Percentiles rank a stretch among this genome's conserved stretches.
Evolutionary conservation across 129 eudicot species (phyloP).

Genomic region (Tagetes erecta): DNA sequence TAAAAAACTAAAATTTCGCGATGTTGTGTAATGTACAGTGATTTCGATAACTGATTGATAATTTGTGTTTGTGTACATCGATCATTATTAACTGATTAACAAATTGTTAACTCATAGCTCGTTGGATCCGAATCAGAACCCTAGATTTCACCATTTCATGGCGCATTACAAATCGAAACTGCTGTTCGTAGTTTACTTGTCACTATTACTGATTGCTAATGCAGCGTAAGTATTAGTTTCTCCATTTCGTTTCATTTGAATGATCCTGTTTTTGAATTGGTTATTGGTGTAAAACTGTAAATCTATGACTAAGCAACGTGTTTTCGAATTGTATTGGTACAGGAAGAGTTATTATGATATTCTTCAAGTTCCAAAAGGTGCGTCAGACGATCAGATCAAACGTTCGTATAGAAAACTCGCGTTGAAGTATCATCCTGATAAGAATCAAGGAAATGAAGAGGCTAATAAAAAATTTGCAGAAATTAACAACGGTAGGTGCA

Average conservation of each 20-base stretch:
- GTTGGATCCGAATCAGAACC: conserved; percentile 6
- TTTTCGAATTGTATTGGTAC: not conserved
- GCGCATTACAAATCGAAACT: conserved; percentile 57
- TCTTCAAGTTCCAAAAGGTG: conserved; percentile 78
- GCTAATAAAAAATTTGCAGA: conserved; percentile 90
- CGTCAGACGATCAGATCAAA: conserved; percentile 86
- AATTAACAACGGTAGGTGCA: conserved; percentile 61
- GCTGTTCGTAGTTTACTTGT: conserved; percentile 45
- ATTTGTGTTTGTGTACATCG: not conserved
- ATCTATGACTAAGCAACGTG: not conserved
- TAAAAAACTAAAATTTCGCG: not conserved
- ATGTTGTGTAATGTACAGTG: too few relatives aligned
- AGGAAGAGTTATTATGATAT: conserved; percentile 89
- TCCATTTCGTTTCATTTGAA: not conserved
- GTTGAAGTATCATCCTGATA: conserved; percentile 89
- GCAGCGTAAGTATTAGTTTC: conserved; percentile 60
- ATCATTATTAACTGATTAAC: not conserved
- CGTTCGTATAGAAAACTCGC: conserved; percentile 86
- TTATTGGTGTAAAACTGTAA: too few relatives aligned
- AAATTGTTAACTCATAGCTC: not conserved
- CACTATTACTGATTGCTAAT: conserved; percentile 42
- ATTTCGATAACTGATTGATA: not conserved
- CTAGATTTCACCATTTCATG: conserved; percentile 42
- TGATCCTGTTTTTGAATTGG: not conserved
- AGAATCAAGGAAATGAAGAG: conserved; percentile 92